Evolutionary conservation across 108 stramenopile genomes (phyloP).

Genomic region (Fistulifera pelliculosa): DNA sequence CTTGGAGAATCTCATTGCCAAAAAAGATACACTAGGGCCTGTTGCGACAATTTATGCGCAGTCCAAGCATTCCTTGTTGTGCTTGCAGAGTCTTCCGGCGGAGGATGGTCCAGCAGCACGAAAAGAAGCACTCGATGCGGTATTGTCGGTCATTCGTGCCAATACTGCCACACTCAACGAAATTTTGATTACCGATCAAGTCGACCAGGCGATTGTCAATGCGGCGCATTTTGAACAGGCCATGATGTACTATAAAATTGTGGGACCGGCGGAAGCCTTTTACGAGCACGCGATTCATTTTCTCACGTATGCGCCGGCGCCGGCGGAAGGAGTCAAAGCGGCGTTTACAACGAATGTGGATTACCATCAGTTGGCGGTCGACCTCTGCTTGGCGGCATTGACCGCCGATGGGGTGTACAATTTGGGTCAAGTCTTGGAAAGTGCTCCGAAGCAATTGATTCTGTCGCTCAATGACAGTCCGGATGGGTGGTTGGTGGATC

Average conservation of each 20-base stretch:
- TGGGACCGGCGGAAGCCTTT: conserved; percentile 93
- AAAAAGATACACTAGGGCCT: conserved; percentile 21
- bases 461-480: conserved; percentile 50
- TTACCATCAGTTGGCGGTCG: conserved; percentile 62
- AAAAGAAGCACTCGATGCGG: conserved; percentile 25
- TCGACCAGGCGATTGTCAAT: conserved; percentile 73
- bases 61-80: conserved; percentile 55
- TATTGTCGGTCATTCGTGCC: conserved; percentile 42
- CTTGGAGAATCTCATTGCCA: conserved; percentile 28
- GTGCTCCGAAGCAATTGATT: conserved; percentile 64
- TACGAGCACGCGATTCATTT: conserved; percentile 84
- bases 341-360: not conserved
- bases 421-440: conserved; percentile 87
- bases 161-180: conserved; percentile 51
- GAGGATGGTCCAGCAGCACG: conserved; percentile 12
- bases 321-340: not conserved
- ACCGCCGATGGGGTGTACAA: conserved; percentile 96
- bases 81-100: conserved; percentile 21
- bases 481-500: conserved; percentile 76
- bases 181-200: conserved; percentile 29
- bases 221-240: conserved; percentile 82
- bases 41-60: conserved; percentile 58
- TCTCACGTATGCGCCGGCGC: conserved; percentile 65
- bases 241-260: conserved; percentile 87
- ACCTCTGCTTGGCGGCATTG: conserved; percentile 90